Conservation (phyloP, 139 green algal species). For the Chlorokybus atmophyticus region DNA sequence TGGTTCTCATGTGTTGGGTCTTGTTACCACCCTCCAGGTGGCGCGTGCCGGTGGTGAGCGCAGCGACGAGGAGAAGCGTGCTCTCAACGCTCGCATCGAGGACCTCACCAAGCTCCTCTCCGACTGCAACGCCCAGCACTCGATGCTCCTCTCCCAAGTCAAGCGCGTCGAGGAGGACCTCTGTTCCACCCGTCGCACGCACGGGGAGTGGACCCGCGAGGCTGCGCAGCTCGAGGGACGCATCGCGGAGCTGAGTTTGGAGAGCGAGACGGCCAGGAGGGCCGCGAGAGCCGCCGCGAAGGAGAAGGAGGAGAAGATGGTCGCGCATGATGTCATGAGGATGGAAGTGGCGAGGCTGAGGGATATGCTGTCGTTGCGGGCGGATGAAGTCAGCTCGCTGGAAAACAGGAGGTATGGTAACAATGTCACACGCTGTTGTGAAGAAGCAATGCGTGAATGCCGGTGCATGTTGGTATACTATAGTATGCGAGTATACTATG, state of each 20-base stretch:
- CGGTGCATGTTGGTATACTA: too few species aligned
- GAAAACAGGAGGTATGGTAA: too few species aligned
- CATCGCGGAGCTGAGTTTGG: slow-evolving; percentile 49
- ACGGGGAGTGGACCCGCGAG: slow-evolving; percentile 19
- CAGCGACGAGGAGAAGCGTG: slow-evolving; percentile 59
- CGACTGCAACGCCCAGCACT: slow-evolving; percentile 34
- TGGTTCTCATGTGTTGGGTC: too few species aligned
- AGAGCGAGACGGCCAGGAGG: slow-evolving; percentile 42
- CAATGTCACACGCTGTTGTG: too few species aligned
- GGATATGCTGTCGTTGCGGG: slow-evolving; percentile 39
- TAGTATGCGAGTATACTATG: too few species aligned
- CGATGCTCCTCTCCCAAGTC: slow-evolving; percentile 47
- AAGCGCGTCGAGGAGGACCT: slow-evolving; percentile 62
- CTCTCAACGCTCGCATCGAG: slow-evolving; percentile 49
- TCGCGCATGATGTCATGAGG: slow-evolving; percentile 64
- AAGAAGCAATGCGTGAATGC: too few species aligned
- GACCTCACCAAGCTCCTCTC: slow-evolving; percentile 44
- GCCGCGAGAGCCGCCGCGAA: slow-evolving; percentile 26
- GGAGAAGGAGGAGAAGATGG: slow-evolving; percentile 60
- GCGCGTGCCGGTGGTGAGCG: slow-evolving; percentile 51
- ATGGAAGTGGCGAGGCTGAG: slow-evolving; percentile 59
- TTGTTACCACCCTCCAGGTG: too few species aligned
- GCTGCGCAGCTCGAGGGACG: slow-evolving; percentile 33
- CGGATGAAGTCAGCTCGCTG: too few species aligned
- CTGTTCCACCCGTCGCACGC: slow-evolving; percentile 24